These are phyloP conservation scores for Helichrysum umbraculigerum DNA, from an alignment of 129 eudicot species.

Conservation along the genomic window DNA sequence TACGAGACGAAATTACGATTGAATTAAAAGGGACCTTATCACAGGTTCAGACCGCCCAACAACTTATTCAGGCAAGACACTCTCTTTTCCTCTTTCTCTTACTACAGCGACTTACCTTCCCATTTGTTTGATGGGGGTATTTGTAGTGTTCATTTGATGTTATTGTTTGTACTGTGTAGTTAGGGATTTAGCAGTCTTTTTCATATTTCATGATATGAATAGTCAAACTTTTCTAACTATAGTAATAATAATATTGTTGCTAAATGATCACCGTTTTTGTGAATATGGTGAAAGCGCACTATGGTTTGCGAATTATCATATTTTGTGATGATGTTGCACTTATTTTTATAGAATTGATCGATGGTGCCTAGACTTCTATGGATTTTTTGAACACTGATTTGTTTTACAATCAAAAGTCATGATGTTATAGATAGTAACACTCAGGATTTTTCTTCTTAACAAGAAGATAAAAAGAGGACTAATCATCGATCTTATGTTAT, in stretches of 20 bases:
- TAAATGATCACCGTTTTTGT: too few relatives aligned
- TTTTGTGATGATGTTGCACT: neutral
- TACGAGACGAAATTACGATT: slow-evolving; percentile 60
- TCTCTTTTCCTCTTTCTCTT: neutral
- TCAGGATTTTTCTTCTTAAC: neutral
- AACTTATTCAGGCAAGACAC: slow-evolving; percentile 64
- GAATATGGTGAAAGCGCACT: neutral
- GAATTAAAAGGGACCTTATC: slow-evolving; percentile 60
- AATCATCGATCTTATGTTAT: neutral
- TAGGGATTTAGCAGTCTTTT: neutral
- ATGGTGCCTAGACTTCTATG: neutral
- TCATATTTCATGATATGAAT: neutral
- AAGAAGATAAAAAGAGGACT: neutral
- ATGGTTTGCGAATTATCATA: neutral
- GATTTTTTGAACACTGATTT: neutral
- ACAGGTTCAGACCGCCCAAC: slow-evolving; percentile 68
- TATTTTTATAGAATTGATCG: neutral
- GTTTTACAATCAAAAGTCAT: neutral
- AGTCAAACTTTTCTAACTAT: neutral
- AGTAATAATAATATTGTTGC: neutral
- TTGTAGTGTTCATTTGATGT: neutral
- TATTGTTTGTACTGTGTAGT: neutral
- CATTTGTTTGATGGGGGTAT: neutral
- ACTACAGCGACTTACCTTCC: neutral
- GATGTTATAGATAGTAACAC: neutral